A percentile compares a stretch with the other conserved stretches of the same genome.
These are phyloP conservation scores for Curvularia eragrostidis DNA, from an alignment of 2,329 filamentous ascomycete species.

Conservation along the genomic window DNA sequence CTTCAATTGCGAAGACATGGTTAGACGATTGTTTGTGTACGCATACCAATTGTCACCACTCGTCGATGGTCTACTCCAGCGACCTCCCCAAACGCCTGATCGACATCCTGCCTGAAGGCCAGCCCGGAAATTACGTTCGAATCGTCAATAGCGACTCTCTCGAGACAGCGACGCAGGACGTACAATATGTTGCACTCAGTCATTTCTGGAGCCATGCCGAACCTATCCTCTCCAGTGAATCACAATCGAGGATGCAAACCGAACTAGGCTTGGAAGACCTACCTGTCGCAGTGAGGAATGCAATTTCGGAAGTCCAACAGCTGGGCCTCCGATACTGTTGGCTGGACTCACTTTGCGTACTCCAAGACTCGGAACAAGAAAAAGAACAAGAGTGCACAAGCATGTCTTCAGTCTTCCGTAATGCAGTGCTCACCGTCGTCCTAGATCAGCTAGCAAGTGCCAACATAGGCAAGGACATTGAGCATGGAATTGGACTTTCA, in stretches of 20 bases:
- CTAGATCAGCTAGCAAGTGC: conserved; percentile 24
- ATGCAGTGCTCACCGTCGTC: conserved; percentile 44
- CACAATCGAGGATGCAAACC: conserved; percentile 22
- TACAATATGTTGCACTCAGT: conserved; percentile 41
- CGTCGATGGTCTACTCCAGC: conserved; percentile 6
- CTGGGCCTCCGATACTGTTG: conserved; percentile 46
- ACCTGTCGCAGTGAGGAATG: conserved; percentile 33
- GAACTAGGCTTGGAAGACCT: conserved; percentile 29
- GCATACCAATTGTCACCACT: conserved; percentile 36
- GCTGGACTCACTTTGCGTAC: conserved; percentile 45
- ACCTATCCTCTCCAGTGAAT: conserved; percentile 29
- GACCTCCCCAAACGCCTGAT: conserved; percentile 43
- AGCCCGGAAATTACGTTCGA: conserved; percentile 23
- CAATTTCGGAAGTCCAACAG: conserved; percentile 33
- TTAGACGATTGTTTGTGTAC: conserved; percentile 37
- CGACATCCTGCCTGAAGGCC: conserved; percentile 32
- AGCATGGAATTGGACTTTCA: not conserved
- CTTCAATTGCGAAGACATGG: conserved; percentile 37
- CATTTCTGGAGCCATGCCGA: conserved; percentile 35
- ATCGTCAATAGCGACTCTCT: conserved; percentile 35
- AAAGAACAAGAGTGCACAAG: conserved; percentile 39
- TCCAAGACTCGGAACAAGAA: conserved; percentile 43
- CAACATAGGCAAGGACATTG: not conserved
- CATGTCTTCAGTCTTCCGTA: conserved; percentile 46
- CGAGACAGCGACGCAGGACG: conserved; percentile 1